Conservation (phyloP, 75 land plant genomes). For the Pinus taeda region DNA sequence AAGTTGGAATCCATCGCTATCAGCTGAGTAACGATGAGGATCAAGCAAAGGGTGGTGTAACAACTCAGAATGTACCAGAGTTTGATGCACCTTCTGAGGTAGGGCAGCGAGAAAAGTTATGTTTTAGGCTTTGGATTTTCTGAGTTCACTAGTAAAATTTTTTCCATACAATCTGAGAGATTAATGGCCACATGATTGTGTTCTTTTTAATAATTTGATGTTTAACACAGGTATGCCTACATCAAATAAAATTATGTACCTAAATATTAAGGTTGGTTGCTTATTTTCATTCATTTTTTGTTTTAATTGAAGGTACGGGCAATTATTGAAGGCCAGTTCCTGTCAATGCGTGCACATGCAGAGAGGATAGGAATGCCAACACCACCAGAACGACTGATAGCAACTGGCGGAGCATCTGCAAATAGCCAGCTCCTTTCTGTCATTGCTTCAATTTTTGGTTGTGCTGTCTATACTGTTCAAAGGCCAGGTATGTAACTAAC, state of each 20-base stretch:
- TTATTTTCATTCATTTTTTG: background rate
- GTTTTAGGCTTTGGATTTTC: background rate
- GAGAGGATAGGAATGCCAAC: constrained; percentile 91
- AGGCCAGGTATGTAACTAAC: constrained; percentile 59
- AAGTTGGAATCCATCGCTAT: constrained; percentile 84
- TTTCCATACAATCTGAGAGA: background rate
- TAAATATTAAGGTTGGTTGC: background rate
- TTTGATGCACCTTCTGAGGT: constrained; percentile 93
- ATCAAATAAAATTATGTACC: background rate
- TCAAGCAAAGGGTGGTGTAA: constrained; percentile 18
- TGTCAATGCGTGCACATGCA: constrained; percentile 86
- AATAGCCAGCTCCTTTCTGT: constrained; percentile 58
- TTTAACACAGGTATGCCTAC: background rate
- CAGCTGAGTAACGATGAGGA: constrained; percentile 31
- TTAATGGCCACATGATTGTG: background rate
- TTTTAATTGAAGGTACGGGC: constrained; percentile 71
- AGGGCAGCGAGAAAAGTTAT: constrained; percentile 4
- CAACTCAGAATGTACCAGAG: constrained; percentile 41
- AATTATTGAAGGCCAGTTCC: constrained; percentile 88
- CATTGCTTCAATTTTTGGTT: constrained; percentile 85
- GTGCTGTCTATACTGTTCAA: constrained; percentile 80
- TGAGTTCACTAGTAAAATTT: background rate
- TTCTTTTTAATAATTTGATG: background rate
- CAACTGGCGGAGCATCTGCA: constrained; percentile 97
- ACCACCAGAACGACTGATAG: constrained; percentile 90